phyloP scores from a whole-genome alignment of 148 eudicot species.

The Rhododendron griersonianum region DNA sequence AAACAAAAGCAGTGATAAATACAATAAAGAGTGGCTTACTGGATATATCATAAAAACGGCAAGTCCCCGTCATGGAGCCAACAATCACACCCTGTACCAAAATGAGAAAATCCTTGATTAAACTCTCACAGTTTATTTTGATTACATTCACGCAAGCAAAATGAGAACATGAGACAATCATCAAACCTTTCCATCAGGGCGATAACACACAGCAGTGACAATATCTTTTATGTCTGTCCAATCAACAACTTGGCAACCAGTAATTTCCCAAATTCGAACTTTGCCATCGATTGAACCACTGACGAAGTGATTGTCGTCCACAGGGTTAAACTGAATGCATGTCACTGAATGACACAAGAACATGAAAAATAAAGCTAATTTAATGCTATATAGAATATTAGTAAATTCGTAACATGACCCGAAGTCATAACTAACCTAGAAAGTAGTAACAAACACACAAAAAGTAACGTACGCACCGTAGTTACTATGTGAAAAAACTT shows the following conservation, averaged over 20 bases:
- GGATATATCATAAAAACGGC: conserved; percentile 54
- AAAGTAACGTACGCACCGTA: conserved; percentile 45
- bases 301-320: conserved; percentile 69
- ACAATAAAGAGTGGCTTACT: conserved; percentile 27
- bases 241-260: conserved; percentile 62
- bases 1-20: neutral
- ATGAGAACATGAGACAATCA: conserved; percentile 7
- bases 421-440: neutral
- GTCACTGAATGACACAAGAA: conserved; percentile 66
- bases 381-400: neutral
- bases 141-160: neutral
- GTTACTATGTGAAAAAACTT: conserved; percentile 72
- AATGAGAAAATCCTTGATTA: neutral
- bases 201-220: conserved; percentile 81
- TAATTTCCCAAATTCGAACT: conserved; percentile 84
- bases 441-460: neutral
- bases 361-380: neutral
- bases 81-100: conserved; percentile 65
- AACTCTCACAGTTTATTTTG: neutral
- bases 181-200: conserved; percentile 79
- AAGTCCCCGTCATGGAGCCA: conserved; percentile 67
- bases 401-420: neutral
- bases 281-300: conserved; percentile 98
- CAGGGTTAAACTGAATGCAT: conserved; percentile 81
- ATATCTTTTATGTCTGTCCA: conserved; percentile 87